These are phyloP conservation scores for Royoungia palumana DNA, from an alignment of 768 basidiomycete genomes.

Conservation along the genomic window DNA sequence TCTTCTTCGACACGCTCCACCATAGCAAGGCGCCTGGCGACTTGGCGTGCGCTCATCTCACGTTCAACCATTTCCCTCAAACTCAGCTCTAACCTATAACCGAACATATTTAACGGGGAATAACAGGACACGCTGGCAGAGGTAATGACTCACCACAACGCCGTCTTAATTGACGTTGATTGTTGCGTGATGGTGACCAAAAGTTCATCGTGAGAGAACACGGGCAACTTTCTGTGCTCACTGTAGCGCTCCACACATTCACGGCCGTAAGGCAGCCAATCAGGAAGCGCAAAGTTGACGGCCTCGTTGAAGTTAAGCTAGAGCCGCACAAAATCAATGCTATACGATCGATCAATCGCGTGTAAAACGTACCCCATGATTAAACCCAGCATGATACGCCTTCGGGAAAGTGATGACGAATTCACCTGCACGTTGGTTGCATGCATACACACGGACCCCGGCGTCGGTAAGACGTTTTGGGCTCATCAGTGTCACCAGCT, in stretches of 20 bases:
- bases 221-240: conserved; percentile 87
- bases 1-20: conserved; percentile 69
- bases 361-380: conserved; percentile 80
- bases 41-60: conserved; percentile 67
- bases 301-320: conserved; percentile 99
- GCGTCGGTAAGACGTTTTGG: conserved; percentile 82
- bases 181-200: conserved; percentile 97
- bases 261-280: conserved; percentile 87
- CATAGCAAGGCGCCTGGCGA: conserved; percentile 57
- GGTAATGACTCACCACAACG: conserved; percentile 69
- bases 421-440: conserved; percentile 96
- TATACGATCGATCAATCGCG: conserved; percentile 22
- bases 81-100: conserved; percentile 73
- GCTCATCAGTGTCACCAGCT: conserved; percentile 97
- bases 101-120: conserved; percentile 20
- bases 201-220: conserved; percentile 97
- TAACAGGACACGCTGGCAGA: conserved; percentile 8
- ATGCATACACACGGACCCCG: conserved; percentile 89
- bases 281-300: conserved; percentile 95
- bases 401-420: conserved; percentile 98
- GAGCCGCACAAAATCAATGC: conserved; percentile 25
- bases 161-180: conserved; percentile 87
- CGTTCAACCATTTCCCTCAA: conserved; percentile 86
- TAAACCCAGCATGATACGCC: conserved; percentile 97
- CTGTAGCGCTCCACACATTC: conserved; percentile 90